Percentiles rank a stretch among this genome's conserved stretches.
These are phyloP conservation scores for Entomortierella parvispora DNA, from an alignment of 192 early-diverging fungal genomes.

Conservation along the genomic window DNA sequence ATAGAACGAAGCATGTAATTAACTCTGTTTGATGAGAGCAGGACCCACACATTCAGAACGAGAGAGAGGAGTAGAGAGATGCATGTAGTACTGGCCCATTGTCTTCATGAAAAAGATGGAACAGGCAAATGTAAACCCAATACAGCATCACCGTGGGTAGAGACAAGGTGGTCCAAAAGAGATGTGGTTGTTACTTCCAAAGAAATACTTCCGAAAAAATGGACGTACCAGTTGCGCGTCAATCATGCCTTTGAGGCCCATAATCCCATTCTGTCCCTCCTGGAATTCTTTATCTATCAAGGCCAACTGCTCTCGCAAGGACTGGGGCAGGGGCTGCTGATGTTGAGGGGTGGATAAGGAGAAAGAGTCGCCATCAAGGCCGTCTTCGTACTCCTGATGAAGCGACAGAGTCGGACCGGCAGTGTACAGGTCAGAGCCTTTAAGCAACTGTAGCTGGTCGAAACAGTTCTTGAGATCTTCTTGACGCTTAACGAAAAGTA, in stretches of 20 bases:
- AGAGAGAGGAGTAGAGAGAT: neutral
- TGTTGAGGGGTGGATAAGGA: too few species aligned
- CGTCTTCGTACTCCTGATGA: neutral
- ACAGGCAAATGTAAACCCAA: too few species aligned
- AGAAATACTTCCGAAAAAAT: too few species aligned
- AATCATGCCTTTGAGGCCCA: conserved; percentile 30
- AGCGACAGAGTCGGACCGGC: neutral
- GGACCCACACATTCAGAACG: neutral
- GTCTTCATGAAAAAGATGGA: too few species aligned
- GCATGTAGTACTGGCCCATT: too few species aligned
- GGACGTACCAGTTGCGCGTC: conserved; percentile 49
- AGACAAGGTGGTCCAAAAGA: too few species aligned
- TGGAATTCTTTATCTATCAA: conserved; percentile 41
- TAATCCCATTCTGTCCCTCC: conserved; percentile 41
- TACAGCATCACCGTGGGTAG: too few species aligned
- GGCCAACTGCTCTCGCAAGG: conserved; percentile 34
- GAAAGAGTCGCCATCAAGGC: too few species aligned
- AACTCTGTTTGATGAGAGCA: neutral
- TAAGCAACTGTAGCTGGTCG: conserved; percentile 32
- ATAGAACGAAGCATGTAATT: neutral
- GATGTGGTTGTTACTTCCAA: too few species aligned
- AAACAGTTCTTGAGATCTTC: conserved; percentile 46
- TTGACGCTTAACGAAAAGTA: conserved; percentile 46
- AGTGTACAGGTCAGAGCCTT: conserved; percentile 5
- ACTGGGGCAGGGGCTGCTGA: conserved; percentile 31